phyloP scores from a whole-genome alignment of 176 grass and related monocot species.

The Metroxylon sagu region DNA sequence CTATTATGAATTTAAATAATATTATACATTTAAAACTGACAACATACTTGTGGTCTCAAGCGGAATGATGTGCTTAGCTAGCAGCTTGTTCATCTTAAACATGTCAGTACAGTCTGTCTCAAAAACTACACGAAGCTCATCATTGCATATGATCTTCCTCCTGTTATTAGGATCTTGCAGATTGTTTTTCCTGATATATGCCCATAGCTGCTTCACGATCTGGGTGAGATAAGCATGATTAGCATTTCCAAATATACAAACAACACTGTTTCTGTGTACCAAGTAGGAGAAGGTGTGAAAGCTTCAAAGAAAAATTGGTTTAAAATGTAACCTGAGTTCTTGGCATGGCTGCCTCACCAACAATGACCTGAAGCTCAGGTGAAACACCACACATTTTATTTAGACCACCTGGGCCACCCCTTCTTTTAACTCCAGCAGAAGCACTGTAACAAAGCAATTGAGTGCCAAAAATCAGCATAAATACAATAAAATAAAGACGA shows the following conservation, averaged over 20 bases:
- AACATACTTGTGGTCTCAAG: slow-evolving; percentile 39
- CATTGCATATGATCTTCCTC: slow-evolving; percentile 99
- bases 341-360: too few species aligned
- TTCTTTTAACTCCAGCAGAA: too few species aligned
- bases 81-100: slow-evolving; percentile 99
- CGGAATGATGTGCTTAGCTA: slow-evolving; percentile 90
- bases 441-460: too few species aligned
- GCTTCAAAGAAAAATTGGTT: slow-evolving; percentile 2
- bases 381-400: too few species aligned
- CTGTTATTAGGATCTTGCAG: slow-evolving; percentile 98
- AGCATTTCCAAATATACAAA: neutral
- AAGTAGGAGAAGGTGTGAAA: neutral
- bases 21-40: slow-evolving; percentile 5
- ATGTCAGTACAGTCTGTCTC: slow-evolving; percentile 92
- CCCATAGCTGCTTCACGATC: slow-evolving; percentile 98
- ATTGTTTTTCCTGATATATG: slow-evolving; percentile 93
- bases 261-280: neutral
- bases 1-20: neutral
- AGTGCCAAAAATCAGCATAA: too few species aligned
- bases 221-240: slow-evolving; percentile 23
- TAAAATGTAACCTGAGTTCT: too few species aligned
- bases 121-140: slow-evolving; percentile 83
- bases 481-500: too few species aligned
- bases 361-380: too few species aligned
- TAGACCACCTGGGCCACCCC: too few species aligned